A percentile compares a stretch with the other conserved stretches of the same genome.
Evolutionary conservation across 768 basidiomycete species (phyloP).

Genomic region (Mycena crocata): DNA sequence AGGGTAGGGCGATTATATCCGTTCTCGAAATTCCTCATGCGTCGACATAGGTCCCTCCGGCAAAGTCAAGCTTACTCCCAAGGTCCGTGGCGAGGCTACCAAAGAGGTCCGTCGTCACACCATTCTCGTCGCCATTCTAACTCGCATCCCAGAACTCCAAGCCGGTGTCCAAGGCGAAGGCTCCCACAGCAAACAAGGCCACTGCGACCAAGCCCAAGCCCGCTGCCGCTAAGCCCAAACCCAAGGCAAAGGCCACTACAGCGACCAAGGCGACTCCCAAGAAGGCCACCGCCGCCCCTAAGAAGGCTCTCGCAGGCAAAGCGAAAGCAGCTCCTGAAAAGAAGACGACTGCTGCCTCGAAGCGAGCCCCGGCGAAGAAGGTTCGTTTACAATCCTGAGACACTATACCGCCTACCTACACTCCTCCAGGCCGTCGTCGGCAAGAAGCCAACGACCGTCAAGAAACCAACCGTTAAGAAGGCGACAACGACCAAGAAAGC

Average conservation of each 20-base stretch:
- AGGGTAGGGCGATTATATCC: slow-evolving; percentile 47
- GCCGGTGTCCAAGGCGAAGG: slow-evolving; percentile 55
- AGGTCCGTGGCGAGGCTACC: slow-evolving; percentile 66
- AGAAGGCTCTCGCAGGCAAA: slow-evolving; percentile 27
- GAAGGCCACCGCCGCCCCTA: slow-evolving; percentile 2
- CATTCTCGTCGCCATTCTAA: slow-evolving; percentile 17
- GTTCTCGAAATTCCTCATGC: slow-evolving; percentile 3
- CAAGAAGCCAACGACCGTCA: slow-evolving; percentile 41
- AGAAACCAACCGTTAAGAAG: slow-evolving; percentile 42
- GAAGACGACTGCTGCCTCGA: slow-evolving; percentile 21
- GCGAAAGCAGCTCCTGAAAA: slow-evolving; percentile 9
- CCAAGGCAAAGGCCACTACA: slow-evolving; percentile 35
- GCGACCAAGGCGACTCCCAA: slow-evolving; percentile 42
- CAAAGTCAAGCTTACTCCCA: slow-evolving; percentile 75
- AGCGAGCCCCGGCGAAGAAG: slow-evolving; percentile 24
- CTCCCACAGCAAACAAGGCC: slow-evolving; percentile 38
- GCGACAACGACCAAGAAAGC: slow-evolving; percentile 56
- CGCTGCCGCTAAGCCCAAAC: slow-evolving; percentile 18
- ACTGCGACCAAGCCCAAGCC: slow-evolving; percentile 30
- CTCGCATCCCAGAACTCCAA: slow-evolving; percentile 53
- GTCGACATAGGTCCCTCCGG: slow-evolving; percentile 45
- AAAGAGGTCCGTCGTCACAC: slow-evolving; percentile 55
- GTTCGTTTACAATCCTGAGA: background rate
- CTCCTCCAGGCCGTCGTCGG: slow-evolving; percentile 18
- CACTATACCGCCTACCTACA: background rate